These are phyloP conservation scores for Sarocladium oryzae DNA, from an alignment of 2,329 filamentous ascomycete species.

Conservation along the genomic window DNA sequence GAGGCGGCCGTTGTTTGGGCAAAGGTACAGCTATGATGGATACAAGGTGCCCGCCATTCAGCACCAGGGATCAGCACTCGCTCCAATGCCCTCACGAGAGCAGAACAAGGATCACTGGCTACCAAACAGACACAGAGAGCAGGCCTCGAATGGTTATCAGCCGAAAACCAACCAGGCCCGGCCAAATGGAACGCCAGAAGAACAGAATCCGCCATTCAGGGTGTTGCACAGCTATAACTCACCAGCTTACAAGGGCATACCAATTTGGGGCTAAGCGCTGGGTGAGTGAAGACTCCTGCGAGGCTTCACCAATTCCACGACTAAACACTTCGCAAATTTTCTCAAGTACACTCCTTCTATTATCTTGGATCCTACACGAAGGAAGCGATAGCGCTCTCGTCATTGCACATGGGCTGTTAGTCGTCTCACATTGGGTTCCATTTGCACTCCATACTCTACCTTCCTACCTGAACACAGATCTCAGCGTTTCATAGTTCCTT, in stretches of 20 bases:
- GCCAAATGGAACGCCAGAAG: conserved; percentile 1
- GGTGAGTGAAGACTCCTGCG: too few relatives aligned
- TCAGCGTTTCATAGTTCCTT: background rate
- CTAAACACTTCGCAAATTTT: too few relatives aligned
- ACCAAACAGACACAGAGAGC: conserved; percentile 4
- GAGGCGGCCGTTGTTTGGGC: background rate
- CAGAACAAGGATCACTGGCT: conserved; percentile 19
- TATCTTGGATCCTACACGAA: too few relatives aligned
- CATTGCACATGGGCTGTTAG: too few relatives aligned
- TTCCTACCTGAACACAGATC: too few relatives aligned
- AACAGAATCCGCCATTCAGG: conserved; percentile 36
- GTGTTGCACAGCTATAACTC: conserved; percentile 54
- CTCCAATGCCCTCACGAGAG: conserved; percentile 13
- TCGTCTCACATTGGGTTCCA: too few relatives aligned
- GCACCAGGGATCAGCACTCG: background rate
- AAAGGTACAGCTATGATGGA: conserved; percentile 3
- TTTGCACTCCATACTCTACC: too few relatives aligned
- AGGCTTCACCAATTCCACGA: too few relatives aligned
- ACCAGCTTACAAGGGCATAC: conserved; percentile 46
- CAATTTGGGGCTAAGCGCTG: conserved; percentile 43
- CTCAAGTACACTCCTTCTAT: background rate
- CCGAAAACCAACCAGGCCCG: background rate
- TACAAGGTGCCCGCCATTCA: background rate
- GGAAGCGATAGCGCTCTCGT: too few relatives aligned
- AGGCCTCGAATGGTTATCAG: background rate